These are phyloP conservation scores for Apiospora koreana DNA, from an alignment of 2,329 filamentous ascomycete species.

Conservation along the genomic window DNA sequence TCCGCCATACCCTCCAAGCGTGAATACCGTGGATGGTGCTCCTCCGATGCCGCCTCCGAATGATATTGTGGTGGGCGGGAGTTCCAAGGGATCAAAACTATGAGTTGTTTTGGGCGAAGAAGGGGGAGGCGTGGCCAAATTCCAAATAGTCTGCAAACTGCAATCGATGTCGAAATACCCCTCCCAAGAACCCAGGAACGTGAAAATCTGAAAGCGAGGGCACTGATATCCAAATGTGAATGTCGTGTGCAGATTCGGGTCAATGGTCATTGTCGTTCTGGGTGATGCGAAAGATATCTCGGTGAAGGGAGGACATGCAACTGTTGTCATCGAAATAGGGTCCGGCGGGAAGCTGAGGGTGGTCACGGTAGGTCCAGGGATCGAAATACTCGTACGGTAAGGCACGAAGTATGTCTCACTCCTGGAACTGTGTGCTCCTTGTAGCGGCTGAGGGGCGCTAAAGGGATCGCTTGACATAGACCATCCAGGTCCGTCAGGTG, in stretches of 20 bases:
- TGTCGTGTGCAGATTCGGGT: not conserved
- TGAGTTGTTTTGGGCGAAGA: not conserved
- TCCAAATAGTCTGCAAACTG: constrained; percentile 6
- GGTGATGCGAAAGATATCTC: not conserved
- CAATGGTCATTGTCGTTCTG: not conserved
- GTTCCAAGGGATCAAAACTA: not conserved
- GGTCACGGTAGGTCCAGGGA: constrained; percentile 16
- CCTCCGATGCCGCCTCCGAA: not conserved
- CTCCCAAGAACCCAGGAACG: constrained; percentile 10
- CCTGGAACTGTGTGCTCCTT: not conserved
- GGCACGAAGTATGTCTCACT: not conserved
- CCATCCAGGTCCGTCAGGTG: constrained; percentile 4
- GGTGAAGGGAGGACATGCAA: not conserved
- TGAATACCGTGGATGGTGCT: not conserved
- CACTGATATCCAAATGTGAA: constrained; percentile 17
- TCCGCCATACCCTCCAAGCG: not conserved
- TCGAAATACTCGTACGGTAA: constrained; percentile 12
- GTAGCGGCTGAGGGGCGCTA: not conserved
- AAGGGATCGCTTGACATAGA: constrained; percentile 10
- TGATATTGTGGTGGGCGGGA: not conserved
- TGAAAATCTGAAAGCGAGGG: constrained; percentile 16
- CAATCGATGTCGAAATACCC: not conserved
- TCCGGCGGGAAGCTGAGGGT: constrained; percentile 16
- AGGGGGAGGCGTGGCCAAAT: not conserved
- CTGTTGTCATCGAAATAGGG: not conserved